Evolutionary conservation across 2,329 filamentous ascomycete species (phyloP), one percentile per base, ranked within the genome.

Genomic region (Coleophoma crateriformis): DNA sequence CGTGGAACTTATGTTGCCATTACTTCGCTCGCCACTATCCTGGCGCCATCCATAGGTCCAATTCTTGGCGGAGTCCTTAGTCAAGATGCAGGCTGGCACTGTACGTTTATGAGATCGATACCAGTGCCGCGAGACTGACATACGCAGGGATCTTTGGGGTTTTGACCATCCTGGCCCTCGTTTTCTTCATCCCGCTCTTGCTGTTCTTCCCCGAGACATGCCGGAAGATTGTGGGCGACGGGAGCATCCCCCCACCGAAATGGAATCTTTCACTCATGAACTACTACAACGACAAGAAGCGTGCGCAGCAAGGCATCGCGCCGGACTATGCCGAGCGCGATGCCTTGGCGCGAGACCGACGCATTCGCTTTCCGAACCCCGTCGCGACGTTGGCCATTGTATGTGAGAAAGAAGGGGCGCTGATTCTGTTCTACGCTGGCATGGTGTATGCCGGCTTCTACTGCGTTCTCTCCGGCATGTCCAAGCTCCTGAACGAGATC

Each of bases 1-100:
- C 68, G 54, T 41, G 54, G 84, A 53, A 83, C 75, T 46, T 90
- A 86, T 61, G 83, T 90, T 68, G 85, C 79, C 39, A 76, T 82
- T 53, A 78, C 82, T 15, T 77, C 75, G 33, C 82, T 2, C 68
- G 73, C 35, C 82, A 81, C 56, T 0, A 72, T 81, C 0, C 59
- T 85, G 1, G 76, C 68, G 0, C 73, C 73, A 4, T 67, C 72
- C 0, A 47, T 78, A 3, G 74, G 78, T 0, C 82, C 84, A 0
- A 71, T 84, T 11, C 68, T 85, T 13, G 81, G 82, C 2, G 82
- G 81, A 1, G 54, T 82, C 1, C 67, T 86, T 2, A 70, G 72
- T 4, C 69, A 82, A 43, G 78, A 73, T 45, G 66, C 82, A 0
- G 78, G 78, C 1, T 85, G 82, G 81, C 68, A 75, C 33, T 68